Conservation (phyloP, 352 stramenopile species). For the Globisporangium middletonii region DNA sequence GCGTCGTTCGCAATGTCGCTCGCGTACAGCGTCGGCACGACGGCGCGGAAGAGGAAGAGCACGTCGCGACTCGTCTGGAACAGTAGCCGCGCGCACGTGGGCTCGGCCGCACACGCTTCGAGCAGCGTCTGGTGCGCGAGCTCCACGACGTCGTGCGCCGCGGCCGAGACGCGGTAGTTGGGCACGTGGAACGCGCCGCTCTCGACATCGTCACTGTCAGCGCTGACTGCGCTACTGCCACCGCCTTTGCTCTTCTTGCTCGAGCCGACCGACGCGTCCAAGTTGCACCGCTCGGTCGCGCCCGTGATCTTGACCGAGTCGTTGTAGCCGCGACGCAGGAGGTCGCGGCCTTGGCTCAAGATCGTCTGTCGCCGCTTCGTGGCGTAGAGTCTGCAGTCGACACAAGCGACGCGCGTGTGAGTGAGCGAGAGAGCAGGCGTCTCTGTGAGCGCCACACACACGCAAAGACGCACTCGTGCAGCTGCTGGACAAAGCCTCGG, state of each 20-base stretch:
- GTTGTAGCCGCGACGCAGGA: conserved; percentile 55
- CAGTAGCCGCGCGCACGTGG: conserved; percentile 42
- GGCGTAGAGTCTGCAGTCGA: conserved; percentile 40
- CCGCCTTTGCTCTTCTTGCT: conserved; percentile 14
- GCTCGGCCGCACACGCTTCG: conserved; percentile 43
- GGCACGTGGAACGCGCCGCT: conserved; percentile 58
- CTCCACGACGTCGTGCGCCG: conserved; percentile 55
- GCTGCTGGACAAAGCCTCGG: conserved; percentile 44
- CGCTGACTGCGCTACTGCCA: conserved; percentile 2
- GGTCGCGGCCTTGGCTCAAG: conserved; percentile 36
- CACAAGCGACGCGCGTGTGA: not conserved
- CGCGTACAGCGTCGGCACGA: conserved; percentile 65
- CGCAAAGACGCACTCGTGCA: conserved; percentile 41
- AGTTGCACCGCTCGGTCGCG: conserved; percentile 47
- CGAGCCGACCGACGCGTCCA: conserved; percentile 27
- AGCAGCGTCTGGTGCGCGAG: conserved; percentile 57
- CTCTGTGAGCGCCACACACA: not conserved
- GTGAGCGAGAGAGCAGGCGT: not conserved
- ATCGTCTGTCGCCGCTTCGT: conserved; percentile 67
- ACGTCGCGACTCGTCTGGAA: conserved; percentile 78
- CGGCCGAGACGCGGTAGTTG: conserved; percentile 53
- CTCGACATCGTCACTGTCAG: conserved; percentile 25
- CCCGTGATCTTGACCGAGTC: conserved; percentile 54
- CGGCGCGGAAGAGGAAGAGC: conserved; percentile 62
- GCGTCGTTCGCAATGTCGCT: conserved; percentile 60